Conservation (phyloP, 441 rosid species). For the Rhodomyrtus psidioides region DNA sequence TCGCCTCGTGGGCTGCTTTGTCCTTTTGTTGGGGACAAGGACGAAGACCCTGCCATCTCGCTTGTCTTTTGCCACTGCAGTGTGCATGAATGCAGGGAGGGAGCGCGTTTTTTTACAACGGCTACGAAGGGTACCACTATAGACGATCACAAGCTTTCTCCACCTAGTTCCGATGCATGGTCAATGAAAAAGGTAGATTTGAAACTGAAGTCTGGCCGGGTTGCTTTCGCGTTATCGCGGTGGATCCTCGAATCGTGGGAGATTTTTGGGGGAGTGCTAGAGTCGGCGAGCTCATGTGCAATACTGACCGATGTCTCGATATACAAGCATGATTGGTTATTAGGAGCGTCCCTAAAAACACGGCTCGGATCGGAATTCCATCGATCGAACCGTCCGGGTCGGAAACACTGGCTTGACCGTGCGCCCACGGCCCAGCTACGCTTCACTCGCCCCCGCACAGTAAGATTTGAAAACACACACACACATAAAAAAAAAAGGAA, state of each 20-base stretch:
- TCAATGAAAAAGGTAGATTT: too few species aligned
- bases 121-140: neutral
- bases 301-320: neutral
- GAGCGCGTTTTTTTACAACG: neutral
- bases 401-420: neutral
- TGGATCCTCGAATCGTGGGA: too few species aligned
- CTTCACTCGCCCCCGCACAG: neutral
- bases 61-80: neutral
- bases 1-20: neutral
- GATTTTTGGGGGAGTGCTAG: too few species aligned
- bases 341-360: neutral
- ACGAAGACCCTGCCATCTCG: neutral
- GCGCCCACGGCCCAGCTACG: neutral
- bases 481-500: too few species aligned
- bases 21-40: neutral
- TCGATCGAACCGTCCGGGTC: neutral
- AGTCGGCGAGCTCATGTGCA: too few species aligned
- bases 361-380: neutral
- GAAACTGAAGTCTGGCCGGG: too few species aligned
- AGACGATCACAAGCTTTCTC: too few species aligned
- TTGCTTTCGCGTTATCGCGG: too few species aligned
- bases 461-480: neutral
- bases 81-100: neutral
- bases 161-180: too few species aligned
- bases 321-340: neutral